Evolutionary conservation across 176 grass and related monocot genomes (phyloP), one percentile per base, ranked within the genome.

Genomic region (Echinochloa phyllopogon): DNA sequence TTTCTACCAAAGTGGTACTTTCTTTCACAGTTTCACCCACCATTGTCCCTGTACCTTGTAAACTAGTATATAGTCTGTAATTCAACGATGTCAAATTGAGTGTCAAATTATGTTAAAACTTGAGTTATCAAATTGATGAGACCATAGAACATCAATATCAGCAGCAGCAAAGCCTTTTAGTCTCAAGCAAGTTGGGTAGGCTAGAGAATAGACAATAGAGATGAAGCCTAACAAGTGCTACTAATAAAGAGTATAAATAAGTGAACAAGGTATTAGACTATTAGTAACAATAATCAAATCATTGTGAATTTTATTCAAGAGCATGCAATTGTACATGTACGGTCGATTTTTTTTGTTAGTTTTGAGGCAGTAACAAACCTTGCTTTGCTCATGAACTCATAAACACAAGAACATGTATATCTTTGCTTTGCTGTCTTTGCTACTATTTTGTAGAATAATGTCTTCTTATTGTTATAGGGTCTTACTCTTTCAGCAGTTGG

Each of bases 401-500:
- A 58, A 80, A 63, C 27, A 12, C 23, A 55, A 43, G 44, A 47
- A 5, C 84, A 79, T 67, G 63, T 65, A 84, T 59, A 59, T 58
- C 8, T 88, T 65, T 38, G 21, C 27, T 63, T 60, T 75, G 7
- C 21, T 60, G 50, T 4, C 27, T 63, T 60, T 75, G 7, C 27
- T 60, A 59, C 4, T 63, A n/a, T 52, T 56, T 69, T 81, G 27
- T 58, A 41, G 48, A 83, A 55, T 83, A 90, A 79, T 75, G 78
- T 60, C 66, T 73, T 73, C 14, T 33, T 78, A 67, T 69, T 83
- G 41, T 66, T 85, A 55, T 76, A 98, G 96, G 96, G 96, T 83
- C 91, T 99, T 69, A 84, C 96, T 70, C 89, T 99, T 90, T 89
- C 96, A 62, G 74, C 93, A 83, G 74, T 92, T 83, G 93, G 96